These are phyloP conservation scores for Colletotrichum musicola DNA, from an alignment of 2,329 filamentous ascomycete species.

Conservation along the genomic window DNA sequence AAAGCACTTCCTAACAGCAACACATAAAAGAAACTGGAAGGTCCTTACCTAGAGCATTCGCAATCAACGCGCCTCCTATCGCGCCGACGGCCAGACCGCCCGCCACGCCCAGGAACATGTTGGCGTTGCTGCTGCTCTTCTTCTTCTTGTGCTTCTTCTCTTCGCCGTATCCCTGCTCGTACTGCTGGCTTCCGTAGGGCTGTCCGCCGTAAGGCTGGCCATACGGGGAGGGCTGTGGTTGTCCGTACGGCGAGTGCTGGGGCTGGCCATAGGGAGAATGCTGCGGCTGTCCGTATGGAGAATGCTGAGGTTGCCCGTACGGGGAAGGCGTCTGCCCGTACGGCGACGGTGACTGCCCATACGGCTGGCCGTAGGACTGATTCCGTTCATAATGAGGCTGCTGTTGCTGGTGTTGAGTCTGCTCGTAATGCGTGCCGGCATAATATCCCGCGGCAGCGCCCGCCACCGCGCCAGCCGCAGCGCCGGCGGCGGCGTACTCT, in stretches of 20 bases:
- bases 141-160: constrained; percentile 48
- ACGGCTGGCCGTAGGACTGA: neutral
- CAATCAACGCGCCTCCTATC: constrained; percentile 68
- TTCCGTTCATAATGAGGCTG: constrained; percentile 5
- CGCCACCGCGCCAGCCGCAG: constrained; percentile 31
- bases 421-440: constrained; percentile 18
- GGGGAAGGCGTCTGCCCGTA: neutral
- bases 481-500: constrained; percentile 35
- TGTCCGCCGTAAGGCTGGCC: constrained; percentile 4
- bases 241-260: constrained; percentile 7
- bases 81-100: constrained; percentile 69
- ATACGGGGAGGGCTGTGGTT: neutral
- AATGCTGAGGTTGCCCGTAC: constrained; percentile 1
- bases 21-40: no score
- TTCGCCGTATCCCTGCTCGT: constrained; percentile 33
- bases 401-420: constrained; percentile 14
- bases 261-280: constrained; percentile 6
- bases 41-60: constrained; percentile 67
- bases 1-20: no score
- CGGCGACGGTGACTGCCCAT: neutral
- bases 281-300: constrained; percentile 18
- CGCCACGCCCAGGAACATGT: constrained; percentile 67
- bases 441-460: constrained; percentile 34
- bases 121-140: constrained; percentile 59
- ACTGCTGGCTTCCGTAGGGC: neutral